A percentile compares a stretch with the other conserved stretches of the same genome.
Evolutionary conservation across 306 rosid genomes (phyloP).

Genomic region (Malus sieversii): DNA sequence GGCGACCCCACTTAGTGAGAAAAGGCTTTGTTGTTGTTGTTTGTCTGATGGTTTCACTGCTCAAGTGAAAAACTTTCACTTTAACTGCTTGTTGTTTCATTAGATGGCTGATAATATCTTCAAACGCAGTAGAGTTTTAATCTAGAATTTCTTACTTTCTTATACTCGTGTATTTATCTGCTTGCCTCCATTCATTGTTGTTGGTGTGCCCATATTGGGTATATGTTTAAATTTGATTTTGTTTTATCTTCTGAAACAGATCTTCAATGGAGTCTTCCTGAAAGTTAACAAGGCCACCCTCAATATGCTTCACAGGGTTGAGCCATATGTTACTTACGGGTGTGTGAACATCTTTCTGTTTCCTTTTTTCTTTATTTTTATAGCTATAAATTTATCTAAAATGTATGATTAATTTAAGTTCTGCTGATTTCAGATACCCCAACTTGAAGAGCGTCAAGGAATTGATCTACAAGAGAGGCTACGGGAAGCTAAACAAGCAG

Average conservation of each 20-base stretch:
- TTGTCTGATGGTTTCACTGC: not conserved
- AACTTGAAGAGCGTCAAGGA: conserved; percentile 81
- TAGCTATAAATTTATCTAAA: not conserved
- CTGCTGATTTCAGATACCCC: conserved; percentile 47
- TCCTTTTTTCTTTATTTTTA: too few species aligned
- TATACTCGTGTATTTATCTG: not conserved
- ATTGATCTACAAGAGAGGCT: conserved; percentile 77
- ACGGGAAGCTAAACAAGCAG: conserved; percentile 67
- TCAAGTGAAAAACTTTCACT: too few species aligned
- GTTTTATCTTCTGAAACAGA: conserved; percentile 31
- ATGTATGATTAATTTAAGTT: not conserved
- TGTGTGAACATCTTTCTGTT: conserved; percentile 17
- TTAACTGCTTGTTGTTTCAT: not conserved
- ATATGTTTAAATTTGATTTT: not conserved
- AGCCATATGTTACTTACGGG: conserved; percentile 90
- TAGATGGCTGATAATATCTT: not conserved
- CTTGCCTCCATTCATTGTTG: not conserved
- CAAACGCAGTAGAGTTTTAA: not conserved
- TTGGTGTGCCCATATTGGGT: not conserved
- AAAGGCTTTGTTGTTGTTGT: too few species aligned
- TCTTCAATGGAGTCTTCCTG: conserved; percentile 83
- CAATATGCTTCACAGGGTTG: conserved; percentile 87
- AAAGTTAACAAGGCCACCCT: conserved; percentile 88
- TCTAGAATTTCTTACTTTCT: not conserved
- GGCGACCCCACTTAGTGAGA: too few species aligned